Conservation (phyloP, 306 rosid species). For the Hippophae tibetana region DNA sequence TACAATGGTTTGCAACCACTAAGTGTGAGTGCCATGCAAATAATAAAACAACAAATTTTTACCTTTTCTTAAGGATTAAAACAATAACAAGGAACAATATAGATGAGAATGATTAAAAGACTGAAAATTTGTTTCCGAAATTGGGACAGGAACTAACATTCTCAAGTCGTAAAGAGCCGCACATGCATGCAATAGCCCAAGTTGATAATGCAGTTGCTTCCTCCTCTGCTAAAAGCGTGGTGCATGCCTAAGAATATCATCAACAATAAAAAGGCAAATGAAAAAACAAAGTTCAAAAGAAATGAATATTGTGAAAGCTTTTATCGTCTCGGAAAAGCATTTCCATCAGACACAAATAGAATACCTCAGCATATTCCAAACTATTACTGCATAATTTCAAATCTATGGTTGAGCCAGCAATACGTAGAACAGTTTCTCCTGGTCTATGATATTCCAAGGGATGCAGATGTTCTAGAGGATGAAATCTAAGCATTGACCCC, state of each 20-base stretch:
- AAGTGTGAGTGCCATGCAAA: no score
- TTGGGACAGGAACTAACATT: conserved; percentile 44
- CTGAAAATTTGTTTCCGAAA: background rate
- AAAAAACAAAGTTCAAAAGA: conserved; percentile 1
- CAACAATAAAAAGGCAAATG: conserved; percentile 12
- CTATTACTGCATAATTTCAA: conserved; percentile 56
- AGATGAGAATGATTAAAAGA: background rate
- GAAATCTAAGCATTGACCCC: conserved; percentile 58
- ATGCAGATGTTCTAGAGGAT: conserved; percentile 61
- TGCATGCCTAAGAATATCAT: conserved; percentile 59
- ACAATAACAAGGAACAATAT: background rate
- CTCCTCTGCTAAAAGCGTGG: conserved; percentile 71
- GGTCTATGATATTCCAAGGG: conserved; percentile 53
- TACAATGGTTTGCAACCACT: no score
- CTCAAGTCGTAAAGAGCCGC: conserved; percentile 95
- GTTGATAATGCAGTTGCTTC: conserved; percentile 87
- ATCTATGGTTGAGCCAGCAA: conserved; percentile 59
- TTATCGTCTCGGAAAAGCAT: conserved; percentile 1
- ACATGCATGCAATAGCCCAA: conserved; percentile 88
- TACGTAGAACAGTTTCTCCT: conserved; percentile 30
- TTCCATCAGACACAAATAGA: no score
- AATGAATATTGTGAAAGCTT: conserved; percentile 1
- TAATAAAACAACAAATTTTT: no score
- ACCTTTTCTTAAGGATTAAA: background rate
- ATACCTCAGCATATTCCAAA: conserved; percentile 58